phyloP scores from a whole-genome alignment of 225 moss, liverwort and hornwort genomes.

The Antitrichia curtipendula region DNA sequence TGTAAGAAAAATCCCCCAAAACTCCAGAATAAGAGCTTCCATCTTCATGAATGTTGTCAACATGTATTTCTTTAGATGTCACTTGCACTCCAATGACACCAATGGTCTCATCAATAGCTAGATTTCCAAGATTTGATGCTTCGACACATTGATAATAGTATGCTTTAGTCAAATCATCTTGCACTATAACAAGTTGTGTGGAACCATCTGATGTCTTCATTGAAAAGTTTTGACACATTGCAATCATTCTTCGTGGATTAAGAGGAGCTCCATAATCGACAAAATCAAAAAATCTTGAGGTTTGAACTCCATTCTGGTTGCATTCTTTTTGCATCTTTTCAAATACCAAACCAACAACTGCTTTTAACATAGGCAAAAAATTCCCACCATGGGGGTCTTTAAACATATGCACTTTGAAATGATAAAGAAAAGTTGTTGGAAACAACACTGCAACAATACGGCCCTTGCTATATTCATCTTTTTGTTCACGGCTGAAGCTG shows the following conservation, averaged over 20 bases:
- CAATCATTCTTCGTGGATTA: not conserved
- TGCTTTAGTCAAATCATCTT: not conserved
- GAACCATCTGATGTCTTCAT: not conserved
- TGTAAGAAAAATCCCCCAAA: not conserved
- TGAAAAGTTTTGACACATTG: not conserved
- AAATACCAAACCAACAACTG: not conserved
- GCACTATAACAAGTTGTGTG: no score
- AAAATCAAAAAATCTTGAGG: fast-evolving
- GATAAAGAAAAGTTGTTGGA: not conserved
- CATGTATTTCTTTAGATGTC: not conserved
- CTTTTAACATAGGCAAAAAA: no score
- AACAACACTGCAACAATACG: not conserved
- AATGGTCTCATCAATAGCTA: fast-evolving
- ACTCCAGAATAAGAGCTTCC: not conserved
- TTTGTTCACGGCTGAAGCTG: fast-evolving
- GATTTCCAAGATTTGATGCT: fast-evolving
- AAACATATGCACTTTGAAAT: not conserved
- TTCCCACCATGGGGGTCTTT: fast-evolving
- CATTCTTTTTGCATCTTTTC: no score
- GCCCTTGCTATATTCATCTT: not conserved
- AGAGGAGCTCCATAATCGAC: not conserved
- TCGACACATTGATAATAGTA: not conserved
- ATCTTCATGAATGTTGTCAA: not conserved
- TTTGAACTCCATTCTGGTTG: not conserved
- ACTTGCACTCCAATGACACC: not conserved